phyloP scores from a whole-genome alignment of 2,329 filamentous ascomycete species.

The Penicillium sp. region DNA sequence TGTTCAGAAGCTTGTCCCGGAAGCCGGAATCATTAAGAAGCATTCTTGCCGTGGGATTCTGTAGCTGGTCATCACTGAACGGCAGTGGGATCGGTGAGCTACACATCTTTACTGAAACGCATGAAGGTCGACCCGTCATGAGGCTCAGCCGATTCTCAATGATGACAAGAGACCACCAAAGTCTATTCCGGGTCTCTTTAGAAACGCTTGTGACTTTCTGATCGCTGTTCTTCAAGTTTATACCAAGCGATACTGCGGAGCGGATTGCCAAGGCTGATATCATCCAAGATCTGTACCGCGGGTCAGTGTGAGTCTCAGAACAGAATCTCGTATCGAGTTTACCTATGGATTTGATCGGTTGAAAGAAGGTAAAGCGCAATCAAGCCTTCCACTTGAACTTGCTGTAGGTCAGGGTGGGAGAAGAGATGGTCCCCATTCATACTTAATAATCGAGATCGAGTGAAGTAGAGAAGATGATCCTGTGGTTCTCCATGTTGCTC shows the following conservation, averaged over 20 bases:
- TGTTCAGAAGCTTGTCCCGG: too few relatives aligned
- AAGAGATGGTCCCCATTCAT: conserved; percentile 40
- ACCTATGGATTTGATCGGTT: conserved; percentile 46
- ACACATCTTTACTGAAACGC: conserved; percentile 25
- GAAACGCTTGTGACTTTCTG: neutral
- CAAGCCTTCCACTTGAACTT: conserved; percentile 48
- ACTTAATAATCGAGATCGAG: conserved; percentile 35
- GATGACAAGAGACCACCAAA: conserved; percentile 46
- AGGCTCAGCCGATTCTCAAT: conserved; percentile 41
- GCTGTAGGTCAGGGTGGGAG: conserved; percentile 47
- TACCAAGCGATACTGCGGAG: neutral
- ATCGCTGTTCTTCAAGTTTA: conserved; percentile 33
- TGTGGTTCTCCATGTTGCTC: neutral
- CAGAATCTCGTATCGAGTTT: conserved; percentile 45
- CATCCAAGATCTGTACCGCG: too few relatives aligned
- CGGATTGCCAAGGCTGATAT: neutral
- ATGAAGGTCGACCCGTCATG: conserved; percentile 44
- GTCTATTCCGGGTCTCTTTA: conserved; percentile 31
- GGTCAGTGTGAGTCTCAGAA: too few relatives aligned
- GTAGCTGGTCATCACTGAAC: too few relatives aligned
- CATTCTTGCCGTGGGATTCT: too few relatives aligned
- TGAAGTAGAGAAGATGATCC: neutral
- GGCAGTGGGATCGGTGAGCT: conserved; percentile 16
- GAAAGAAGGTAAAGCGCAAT: conserved; percentile 46
- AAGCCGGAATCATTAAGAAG: too few relatives aligned